Base-by-base conservation (phyloP, 2,329 filamentous ascomycete genomes). In the Fusarium humuli region DNA sequence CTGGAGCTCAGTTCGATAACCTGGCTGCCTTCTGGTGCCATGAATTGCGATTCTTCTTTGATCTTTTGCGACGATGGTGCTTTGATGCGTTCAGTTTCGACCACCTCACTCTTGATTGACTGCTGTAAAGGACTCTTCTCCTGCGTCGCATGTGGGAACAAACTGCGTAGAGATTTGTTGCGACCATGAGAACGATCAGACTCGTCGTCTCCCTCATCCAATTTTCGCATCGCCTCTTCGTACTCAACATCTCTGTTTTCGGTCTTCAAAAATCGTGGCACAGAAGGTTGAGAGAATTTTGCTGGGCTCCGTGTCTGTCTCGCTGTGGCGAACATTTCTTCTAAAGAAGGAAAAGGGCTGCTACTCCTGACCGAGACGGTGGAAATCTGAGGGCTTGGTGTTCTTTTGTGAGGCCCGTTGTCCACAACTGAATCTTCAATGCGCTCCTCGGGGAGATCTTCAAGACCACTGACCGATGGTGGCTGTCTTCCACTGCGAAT, bases 401-500 rank as follows among this genome's bases (percentile, higher is more conserved):
- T 64, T 18, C 55, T 65, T 20, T 68, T 57, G 18, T 64, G 59
- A 44, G 48, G 50, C n/a, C 64, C 62, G 7, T 62, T 65, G 9
- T 71, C 45, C 7, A 72, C 71, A 3, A 75, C 44, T 5, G 69
- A 74, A 12, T 75, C 69, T 22, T 63, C 64, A 47, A 73, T 34
- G 22, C 42, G 53, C 18, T 73, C 65, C 34, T 75, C 71, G 1
- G 78, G 70, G 1, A 78, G 76, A 6, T 79, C 74, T 20, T 69
- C 64, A 41, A 79, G 78, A 41, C 78, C 74, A 37, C 81, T 80
- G 14, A 79, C 75, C 7, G 80, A 82, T 59, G 86, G 84, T 6
- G 83, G 82, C 61, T 88, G 87, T 16, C 84, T 81, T 25, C 85
- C 86, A 71, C 82, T 87, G 63, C 48, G 79, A 69, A 80, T 75